A percentile compares a stretch with the other conserved stretches of the same genome.
These are phyloP conservation scores for Aleurites moluccanus DNA, from an alignment of 441 rosid species.

Conservation along the genomic window DNA sequence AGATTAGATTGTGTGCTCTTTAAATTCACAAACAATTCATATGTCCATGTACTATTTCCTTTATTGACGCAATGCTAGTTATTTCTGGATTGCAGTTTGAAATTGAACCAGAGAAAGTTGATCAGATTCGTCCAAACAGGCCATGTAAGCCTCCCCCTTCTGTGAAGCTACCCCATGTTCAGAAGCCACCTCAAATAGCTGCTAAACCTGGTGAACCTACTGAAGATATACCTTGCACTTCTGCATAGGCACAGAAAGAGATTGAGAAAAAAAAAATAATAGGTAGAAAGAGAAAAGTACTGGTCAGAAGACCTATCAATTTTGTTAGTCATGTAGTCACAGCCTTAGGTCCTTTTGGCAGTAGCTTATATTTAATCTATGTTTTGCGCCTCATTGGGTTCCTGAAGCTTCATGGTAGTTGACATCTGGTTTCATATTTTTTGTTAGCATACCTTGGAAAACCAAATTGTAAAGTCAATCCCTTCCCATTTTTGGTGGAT, in stretches of 20 bases:
- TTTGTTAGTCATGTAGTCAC: slow-evolving; percentile 9
- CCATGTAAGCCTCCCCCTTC: slow-evolving; percentile 54
- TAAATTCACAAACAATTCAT: not conserved
- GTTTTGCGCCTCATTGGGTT: not conserved
- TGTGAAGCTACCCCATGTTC: slow-evolving; percentile 47
- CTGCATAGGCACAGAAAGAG: slow-evolving; percentile 47
- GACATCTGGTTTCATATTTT: not conserved
- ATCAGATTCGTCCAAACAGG: slow-evolving; percentile 64
- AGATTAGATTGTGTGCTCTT: not conserved
- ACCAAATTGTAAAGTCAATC: not conserved
- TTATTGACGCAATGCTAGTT: slow-evolving; percentile 12
- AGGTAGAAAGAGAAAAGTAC: not conserved
- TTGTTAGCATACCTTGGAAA: slow-evolving; percentile 10
- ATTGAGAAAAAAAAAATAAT: not conserved
- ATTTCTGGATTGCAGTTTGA: slow-evolving; percentile 58
- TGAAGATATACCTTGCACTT: slow-evolving; percentile 69
- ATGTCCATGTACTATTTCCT: not conserved
- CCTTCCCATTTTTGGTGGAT: not conserved
- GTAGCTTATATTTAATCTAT: slow-evolving; percentile 7
- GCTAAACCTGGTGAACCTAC: slow-evolving; percentile 33
- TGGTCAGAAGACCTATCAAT: slow-evolving; percentile 1
- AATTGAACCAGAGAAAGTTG: slow-evolving; percentile 44
- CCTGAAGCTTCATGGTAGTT: slow-evolving; percentile 2
- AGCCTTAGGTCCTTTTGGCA: not conserved
- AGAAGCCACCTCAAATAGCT: slow-evolving; percentile 45